Base-by-base conservation (phyloP, 257 asterid species). In the Thymus mandschuricus region DNA sequence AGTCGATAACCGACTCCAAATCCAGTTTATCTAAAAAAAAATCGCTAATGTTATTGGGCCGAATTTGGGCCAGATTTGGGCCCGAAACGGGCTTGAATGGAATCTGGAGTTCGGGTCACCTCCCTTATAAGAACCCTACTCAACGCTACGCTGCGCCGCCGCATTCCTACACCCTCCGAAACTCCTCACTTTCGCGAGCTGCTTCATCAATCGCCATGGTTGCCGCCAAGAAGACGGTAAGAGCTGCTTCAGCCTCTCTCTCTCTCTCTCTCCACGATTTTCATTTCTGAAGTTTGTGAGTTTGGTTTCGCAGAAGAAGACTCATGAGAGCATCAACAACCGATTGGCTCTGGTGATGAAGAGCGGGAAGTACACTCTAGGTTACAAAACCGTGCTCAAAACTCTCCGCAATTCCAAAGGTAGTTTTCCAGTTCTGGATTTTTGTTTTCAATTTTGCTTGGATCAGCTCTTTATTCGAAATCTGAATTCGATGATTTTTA, bases 261-360 rank as follows among this genome's bases (percentile, higher is more conserved):
- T 38, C 1, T 41, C 3, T n/a, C 31, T 13, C 13, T 52, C 30
- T 52, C 44, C 5, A 43, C 43, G 40, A 35, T 35, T 35, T 35
- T 38, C 41, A 38, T 38, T 38, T 40, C 9, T 12, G 30, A 55
- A 33, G 11, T 64, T 21, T 33, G 28, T 51, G 15, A 33, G 15
- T 64, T 29, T 54, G 56, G 49, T 28, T 13, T 76, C 9, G 76
- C 88, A 86, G 96, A 90, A 90, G 87, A 88, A 88, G 90, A 85
- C 87, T 41, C 95, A 88, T 72, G 97, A 90, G 84, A 86, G 87
- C 84, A 88, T 90, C 81, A 86, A 90, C 84, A 90, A 80, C 75
- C 86, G 92, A 80, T 76, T 89, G 57, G 96, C 92, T 76, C 86
- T 89, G 43, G 96, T 87, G 56, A 84, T 87, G 88, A 87, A 89